phyloP scores from a whole-genome alignment of 495 filamentous ascomycete species.

The Penicillium cosmopolitanum region DNA sequence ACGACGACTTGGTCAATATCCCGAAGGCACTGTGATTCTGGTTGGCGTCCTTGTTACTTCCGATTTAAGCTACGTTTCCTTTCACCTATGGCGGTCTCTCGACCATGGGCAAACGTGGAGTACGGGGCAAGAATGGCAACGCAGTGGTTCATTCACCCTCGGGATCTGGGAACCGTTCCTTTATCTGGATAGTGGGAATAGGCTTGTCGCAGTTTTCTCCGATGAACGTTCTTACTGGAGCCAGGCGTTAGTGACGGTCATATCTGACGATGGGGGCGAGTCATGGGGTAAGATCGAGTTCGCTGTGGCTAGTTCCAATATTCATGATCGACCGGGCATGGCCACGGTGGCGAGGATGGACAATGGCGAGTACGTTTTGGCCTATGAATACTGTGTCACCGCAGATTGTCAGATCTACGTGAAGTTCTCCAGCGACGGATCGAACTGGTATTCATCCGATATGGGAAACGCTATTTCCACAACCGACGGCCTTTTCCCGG shows the following conservation, averaged over 20 bases:
- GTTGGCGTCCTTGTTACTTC: not conserved
- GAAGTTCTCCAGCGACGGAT: conserved; percentile 1
- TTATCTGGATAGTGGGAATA: conserved; percentile 1
- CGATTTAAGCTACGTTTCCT: not conserved
- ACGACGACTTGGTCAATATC: conserved; percentile 1
- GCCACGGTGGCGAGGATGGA: conserved; percentile 7
- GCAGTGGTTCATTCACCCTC: not conserved
- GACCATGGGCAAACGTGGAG: conserved; percentile 9
- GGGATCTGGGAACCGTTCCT: conserved; percentile 10
- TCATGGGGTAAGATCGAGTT: not conserved
- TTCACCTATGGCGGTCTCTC: not conserved
- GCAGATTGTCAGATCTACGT: not conserved
- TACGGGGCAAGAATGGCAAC: not conserved
- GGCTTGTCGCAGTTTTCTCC: conserved; percentile 5
- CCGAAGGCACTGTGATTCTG: conserved; percentile 2
- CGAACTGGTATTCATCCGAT: not conserved
- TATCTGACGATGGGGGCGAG: conserved; percentile 2
- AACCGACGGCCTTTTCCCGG: not conserved
- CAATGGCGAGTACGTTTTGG: conserved; percentile 8
- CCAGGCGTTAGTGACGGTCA: not conserved
- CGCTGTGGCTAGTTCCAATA: not conserved
- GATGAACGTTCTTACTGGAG: conserved; percentile 1
- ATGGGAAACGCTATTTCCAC: not conserved
- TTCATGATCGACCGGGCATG: conserved; percentile 5
- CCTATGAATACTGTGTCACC: conserved; percentile 1